These are phyloP conservation scores for Gilbertella persicaria DNA, from an alignment of 371 early-diverging fungal genomes.

Conservation along the genomic window DNA sequence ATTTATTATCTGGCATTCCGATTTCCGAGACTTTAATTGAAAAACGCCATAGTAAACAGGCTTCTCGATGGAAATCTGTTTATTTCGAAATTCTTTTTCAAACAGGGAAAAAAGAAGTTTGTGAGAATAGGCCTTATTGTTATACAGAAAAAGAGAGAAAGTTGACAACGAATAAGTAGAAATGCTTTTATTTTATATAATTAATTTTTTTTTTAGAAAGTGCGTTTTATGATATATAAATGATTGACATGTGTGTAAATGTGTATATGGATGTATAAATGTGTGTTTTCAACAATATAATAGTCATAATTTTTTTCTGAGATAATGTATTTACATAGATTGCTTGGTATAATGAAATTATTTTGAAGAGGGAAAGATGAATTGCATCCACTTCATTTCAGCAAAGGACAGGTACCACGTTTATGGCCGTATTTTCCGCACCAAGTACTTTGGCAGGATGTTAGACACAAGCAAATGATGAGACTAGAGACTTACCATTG, in stretches of 20 bases:
- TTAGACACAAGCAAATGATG: too few species aligned
- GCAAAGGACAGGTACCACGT: slow-evolving; percentile 31
- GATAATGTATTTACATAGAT: too few species aligned
- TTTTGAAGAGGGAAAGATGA: too few species aligned
- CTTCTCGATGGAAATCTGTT: not conserved
- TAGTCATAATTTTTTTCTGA: too few species aligned
- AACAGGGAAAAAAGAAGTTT: not conserved
- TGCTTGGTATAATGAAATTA: not conserved
- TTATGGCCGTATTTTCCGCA: slow-evolving; percentile 54
- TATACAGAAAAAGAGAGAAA: too few species aligned
- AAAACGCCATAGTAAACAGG: not conserved
- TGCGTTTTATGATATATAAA: not conserved
- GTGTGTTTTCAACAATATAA: not conserved
- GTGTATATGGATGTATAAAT: not conserved
- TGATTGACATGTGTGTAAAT: not conserved
- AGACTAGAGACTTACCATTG: slow-evolving; percentile 40
- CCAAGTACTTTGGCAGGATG: slow-evolving; percentile 34
- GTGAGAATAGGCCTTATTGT: too few species aligned
- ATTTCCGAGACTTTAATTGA: slow-evolving; percentile 7
- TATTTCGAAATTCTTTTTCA: not conserved
- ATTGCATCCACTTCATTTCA: too few species aligned
- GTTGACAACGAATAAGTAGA: too few species aligned
- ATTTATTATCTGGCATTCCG: slow-evolving; percentile 10
- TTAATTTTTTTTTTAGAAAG: not conserved
- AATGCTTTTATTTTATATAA: not conserved